phyloP scores from a whole-genome alignment of 495 filamentous ascomycete genomes.

The Trichoderma gamsii region DNA sequence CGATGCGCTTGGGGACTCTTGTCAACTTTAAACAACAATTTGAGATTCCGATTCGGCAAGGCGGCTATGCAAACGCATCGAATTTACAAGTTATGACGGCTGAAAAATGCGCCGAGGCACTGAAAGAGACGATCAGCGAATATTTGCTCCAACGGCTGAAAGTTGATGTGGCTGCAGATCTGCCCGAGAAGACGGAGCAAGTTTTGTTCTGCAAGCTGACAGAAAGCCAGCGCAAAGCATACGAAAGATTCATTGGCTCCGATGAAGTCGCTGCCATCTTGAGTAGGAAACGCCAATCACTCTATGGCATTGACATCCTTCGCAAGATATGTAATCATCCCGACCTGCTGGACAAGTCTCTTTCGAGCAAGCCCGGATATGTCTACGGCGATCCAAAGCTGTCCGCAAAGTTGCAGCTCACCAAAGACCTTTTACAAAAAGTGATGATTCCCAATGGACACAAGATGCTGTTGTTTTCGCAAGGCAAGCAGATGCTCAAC shows the following conservation, averaged over 20 bases:
- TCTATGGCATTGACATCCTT: conserved; percentile 84
- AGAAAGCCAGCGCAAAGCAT: conserved; percentile 64
- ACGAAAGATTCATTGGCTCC: conserved; percentile 73
- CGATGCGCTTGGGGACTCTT: conserved; percentile 88
- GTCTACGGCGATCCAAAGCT: conserved; percentile 66
- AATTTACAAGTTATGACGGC: conserved; percentile 90
- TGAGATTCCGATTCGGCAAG: conserved; percentile 83
- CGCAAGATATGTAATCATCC: conserved; percentile 98
- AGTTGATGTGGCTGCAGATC: conserved; percentile 83
- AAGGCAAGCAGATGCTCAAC: conserved; percentile 87
- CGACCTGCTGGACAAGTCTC: conserved; percentile 64
- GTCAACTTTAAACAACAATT: conserved; percentile 85
- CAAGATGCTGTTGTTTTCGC: conserved; percentile 85
- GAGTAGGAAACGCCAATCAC: conserved; percentile 63
- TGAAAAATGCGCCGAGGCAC: conserved; percentile 77
- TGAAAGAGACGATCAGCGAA: conserved; percentile 86
- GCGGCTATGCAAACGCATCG: conserved; percentile 88
- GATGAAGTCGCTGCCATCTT: conserved; percentile 75
- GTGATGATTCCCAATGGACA: conserved; percentile 84
- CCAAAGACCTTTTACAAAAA: conserved; percentile 66
- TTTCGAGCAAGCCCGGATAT: conserved; percentile 54
- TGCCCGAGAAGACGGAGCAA: conserved; percentile 91
- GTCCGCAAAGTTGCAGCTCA: conserved; percentile 93
- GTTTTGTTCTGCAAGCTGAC: conserved; percentile 93
- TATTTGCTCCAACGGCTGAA: conserved; percentile 93